A percentile compares a stretch with the other conserved stretches of the same genome.
phyloP scores from a whole-genome alignment of 2,329 filamentous ascomycete genomes.

The Colletotrichum lupini region DNA sequence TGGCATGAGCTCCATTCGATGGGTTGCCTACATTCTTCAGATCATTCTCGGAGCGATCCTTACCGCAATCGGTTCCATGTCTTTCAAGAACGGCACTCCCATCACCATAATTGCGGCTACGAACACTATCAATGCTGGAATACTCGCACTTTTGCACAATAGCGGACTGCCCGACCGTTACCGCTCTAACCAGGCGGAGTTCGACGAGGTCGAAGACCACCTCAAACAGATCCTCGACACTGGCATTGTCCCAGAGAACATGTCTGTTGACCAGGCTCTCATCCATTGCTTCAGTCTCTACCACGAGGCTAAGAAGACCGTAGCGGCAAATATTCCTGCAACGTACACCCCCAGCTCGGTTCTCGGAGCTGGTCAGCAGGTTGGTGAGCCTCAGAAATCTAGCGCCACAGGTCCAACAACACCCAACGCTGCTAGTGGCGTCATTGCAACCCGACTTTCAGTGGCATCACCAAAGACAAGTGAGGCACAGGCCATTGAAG shows the following conservation, averaged over 20 bases:
- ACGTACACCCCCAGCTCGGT: constrained; percentile 46
- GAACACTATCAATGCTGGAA: constrained; percentile 61
- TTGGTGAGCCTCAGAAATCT: constrained; percentile 10
- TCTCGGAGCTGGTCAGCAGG: constrained; percentile 15
- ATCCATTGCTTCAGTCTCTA: constrained; percentile 59
- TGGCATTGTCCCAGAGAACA: constrained; percentile 54
- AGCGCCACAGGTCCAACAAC: constrained; percentile 6
- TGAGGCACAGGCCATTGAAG: neutral
- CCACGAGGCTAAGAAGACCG: constrained; percentile 56
- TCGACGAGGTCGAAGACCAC: constrained; percentile 60
- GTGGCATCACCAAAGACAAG: neutral
- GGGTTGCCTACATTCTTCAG: constrained; percentile 60
- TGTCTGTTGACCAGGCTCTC: constrained; percentile 58
- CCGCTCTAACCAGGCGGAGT: constrained; percentile 60
- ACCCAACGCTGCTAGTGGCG: constrained; percentile 8
- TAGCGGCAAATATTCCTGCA: constrained; percentile 59
- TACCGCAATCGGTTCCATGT: constrained; percentile 60
- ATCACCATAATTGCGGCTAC: constrained; percentile 60
- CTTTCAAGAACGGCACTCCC: constrained; percentile 47
- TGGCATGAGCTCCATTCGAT: constrained; percentile 53
- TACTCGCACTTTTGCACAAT: constrained; percentile 64
- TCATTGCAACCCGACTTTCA: constrained; percentile 26
- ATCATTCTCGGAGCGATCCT: constrained; percentile 60
- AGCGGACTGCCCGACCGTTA: constrained; percentile 64
- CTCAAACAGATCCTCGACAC: constrained; percentile 62